These are phyloP conservation scores for Alternaria sp. DNA, from an alignment of 2,329 filamentous ascomycete genomes.

Conservation along the genomic window DNA sequence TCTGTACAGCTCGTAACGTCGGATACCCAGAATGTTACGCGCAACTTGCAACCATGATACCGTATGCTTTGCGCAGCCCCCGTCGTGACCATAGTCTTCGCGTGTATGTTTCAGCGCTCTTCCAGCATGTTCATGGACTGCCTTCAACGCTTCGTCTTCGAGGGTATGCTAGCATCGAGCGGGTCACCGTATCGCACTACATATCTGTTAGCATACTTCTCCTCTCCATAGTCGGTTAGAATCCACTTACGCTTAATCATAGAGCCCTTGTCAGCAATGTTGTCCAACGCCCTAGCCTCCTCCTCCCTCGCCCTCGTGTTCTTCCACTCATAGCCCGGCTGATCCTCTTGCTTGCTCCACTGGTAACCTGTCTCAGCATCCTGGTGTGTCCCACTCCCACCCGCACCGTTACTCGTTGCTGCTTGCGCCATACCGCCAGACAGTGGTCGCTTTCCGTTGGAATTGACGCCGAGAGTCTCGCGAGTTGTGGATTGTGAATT, in stretches of 20 bases:
- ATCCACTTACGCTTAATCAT: constrained; percentile 43
- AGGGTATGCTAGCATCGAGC: constrained; percentile 36
- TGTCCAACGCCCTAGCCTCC: constrained; percentile 41
- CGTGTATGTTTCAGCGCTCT: neutral
- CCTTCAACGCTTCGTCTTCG: constrained; percentile 36
- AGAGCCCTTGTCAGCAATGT: constrained; percentile 40
- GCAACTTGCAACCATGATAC: neutral
- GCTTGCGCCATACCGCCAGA: constrained; percentile 21
- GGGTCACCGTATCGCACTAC: constrained; percentile 46
- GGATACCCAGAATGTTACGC: neutral
- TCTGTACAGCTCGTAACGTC: neutral
- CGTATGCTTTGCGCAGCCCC: neutral
- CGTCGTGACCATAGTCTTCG: neutral
- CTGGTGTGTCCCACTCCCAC: constrained; percentile 14
- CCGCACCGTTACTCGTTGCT: constrained; percentile 10
- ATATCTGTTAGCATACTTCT: constrained; percentile 14
- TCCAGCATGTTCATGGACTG: neutral
- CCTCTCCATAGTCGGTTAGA: neutral
- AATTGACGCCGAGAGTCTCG: constrained; percentile 39
- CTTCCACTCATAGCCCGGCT: constrained; percentile 49
- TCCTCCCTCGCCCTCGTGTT: constrained; percentile 47
- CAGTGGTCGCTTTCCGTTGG: constrained; percentile 46
- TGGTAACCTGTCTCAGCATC: constrained; percentile 44
- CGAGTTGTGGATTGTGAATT: constrained; percentile 54
- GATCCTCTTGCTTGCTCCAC: constrained; percentile 46